Conservation (phyloP, 2,329 filamentous ascomycete species). For the Fusarium pseudonygamai region DNA sequence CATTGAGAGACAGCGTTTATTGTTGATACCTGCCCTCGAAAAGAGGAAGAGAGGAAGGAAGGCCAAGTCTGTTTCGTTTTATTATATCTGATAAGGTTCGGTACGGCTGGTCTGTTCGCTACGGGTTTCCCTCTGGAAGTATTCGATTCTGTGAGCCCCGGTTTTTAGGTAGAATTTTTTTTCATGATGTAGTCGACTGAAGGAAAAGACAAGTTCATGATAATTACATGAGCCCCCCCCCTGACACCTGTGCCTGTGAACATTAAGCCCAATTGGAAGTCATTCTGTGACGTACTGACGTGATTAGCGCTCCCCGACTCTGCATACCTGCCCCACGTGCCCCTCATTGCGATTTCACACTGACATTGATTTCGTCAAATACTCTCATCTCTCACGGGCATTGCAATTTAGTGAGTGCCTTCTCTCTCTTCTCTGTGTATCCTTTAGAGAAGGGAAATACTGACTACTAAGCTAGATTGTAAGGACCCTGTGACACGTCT, state of each 20-base stretch:
- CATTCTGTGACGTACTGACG: constrained; percentile 37
- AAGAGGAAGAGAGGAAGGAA: constrained; percentile 19
- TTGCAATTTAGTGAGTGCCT: constrained; percentile 3
- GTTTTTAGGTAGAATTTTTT: constrained; percentile 35
- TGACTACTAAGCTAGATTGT: background rate
- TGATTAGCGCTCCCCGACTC: constrained; percentile 30
- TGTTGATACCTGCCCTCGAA: constrained; percentile 22
- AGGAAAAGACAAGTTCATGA: constrained; percentile 36
- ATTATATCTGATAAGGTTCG: constrained; percentile 11
- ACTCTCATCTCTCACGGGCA: constrained; percentile 13
- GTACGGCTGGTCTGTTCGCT: constrained; percentile 3
- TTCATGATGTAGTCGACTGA: constrained; percentile 34
- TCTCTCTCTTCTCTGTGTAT: background rate
- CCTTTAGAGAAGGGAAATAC: background rate
- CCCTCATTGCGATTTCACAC: constrained; percentile 34
- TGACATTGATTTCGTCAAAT: constrained; percentile 16
- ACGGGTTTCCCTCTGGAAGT: constrained; percentile 25
- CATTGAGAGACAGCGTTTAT: constrained; percentile 22
- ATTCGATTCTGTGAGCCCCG: constrained; percentile 29
- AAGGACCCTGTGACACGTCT: background rate
- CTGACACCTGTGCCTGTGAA: constrained; percentile 2
- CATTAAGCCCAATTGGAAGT: constrained; percentile 23
- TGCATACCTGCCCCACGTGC: constrained; percentile 38
- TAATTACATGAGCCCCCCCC: constrained; percentile 17
- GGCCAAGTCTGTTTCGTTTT: constrained; percentile 17